These are phyloP conservation scores for Galium porrigens DNA, from an alignment of 305 asterid species.

Conservation along the genomic window DNA sequence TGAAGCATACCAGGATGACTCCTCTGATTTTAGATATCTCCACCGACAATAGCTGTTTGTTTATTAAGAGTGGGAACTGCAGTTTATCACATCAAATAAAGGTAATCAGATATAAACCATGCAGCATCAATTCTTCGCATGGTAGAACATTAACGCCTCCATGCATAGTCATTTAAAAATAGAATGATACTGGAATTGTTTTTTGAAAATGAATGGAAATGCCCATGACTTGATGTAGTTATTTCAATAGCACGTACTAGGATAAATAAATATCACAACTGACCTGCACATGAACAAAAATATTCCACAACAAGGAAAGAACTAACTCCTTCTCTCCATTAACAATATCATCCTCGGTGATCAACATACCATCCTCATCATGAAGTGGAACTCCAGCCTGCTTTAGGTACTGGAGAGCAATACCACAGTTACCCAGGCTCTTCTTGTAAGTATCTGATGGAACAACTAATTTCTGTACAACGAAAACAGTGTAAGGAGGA, in stretches of 20 bases:
- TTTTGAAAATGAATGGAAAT: not conserved
- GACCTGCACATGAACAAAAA: constrained; percentile 91
- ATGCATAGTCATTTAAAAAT: not conserved
- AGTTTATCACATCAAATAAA: constrained; percentile 15
- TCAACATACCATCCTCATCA: constrained; percentile 67
- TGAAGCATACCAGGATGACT: constrained; percentile 45
- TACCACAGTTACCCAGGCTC: constrained; percentile 54
- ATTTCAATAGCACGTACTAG: not conserved
- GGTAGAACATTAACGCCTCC: not conserved
- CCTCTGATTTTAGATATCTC: constrained; percentile 66
- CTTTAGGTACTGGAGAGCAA: constrained; percentile 59
- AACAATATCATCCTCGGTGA: constrained; percentile 58
- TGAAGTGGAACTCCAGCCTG: constrained; percentile 49
- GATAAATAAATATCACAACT: constrained; percentile 3
- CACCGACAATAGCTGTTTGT: constrained; percentile 37
- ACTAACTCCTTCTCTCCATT: constrained; percentile 74
- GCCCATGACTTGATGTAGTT: not conserved
- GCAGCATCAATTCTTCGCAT: not conserved
- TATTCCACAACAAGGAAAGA: constrained; percentile 74
- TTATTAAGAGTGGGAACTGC: constrained; percentile 84
- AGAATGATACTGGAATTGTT: not conserved
- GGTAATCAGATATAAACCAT: not conserved
- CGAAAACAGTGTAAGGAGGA: constrained; percentile 1
- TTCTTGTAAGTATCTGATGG: constrained; percentile 79
- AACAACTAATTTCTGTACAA: constrained; percentile 58